Percentiles rank a stretch among this genome's conserved stretches.
Evolutionary conservation across 768 basidiomycete species (phyloP).

Genomic region (Coprinellus micaceus): DNA sequence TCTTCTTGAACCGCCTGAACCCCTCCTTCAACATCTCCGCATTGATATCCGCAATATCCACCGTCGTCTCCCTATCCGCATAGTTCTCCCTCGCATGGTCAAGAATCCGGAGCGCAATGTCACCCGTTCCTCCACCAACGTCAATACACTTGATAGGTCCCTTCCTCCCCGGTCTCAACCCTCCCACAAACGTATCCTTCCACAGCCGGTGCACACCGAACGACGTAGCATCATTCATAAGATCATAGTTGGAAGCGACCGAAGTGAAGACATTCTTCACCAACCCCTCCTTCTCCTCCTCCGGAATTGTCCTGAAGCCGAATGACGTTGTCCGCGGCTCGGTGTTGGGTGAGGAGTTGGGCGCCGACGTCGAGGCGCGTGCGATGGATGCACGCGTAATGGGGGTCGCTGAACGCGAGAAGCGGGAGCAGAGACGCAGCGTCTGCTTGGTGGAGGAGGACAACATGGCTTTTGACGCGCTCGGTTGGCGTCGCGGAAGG

Average conservation of each 20-base stretch:
- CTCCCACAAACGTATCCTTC: constrained; percentile 87
- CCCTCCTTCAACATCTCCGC: constrained; percentile 94
- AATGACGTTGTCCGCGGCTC: constrained; percentile 63
- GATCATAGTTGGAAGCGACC: constrained; percentile 91
- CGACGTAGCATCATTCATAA: constrained; percentile 99
- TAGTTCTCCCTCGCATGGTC: constrained; percentile 88
- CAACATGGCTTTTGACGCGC: constrained; percentile 2
- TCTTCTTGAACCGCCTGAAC: constrained; percentile 85
- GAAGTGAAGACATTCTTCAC: constrained; percentile 94
- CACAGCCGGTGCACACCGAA: constrained; percentile 93
- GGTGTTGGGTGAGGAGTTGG: constrained; percentile 10
- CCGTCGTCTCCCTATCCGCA: constrained; percentile 84
- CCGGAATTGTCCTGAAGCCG: constrained; percentile 87
- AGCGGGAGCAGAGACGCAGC: constrained; percentile 15
- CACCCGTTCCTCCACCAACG: constrained; percentile 96
- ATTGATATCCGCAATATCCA: constrained; percentile 93
- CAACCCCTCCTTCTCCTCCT: constrained; percentile 81
- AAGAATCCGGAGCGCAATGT: constrained; percentile 91
- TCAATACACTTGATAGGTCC: constrained; percentile 83
- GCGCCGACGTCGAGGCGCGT: constrained; percentile 15
- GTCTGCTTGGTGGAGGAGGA: constrained; percentile 22
- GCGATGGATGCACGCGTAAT: constrained; percentile 20
- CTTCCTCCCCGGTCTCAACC: constrained; percentile 70
- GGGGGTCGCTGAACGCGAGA: constrained; percentile 13
- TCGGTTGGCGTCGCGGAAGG: background rate